Evolutionary conservation across 2,329 filamentous ascomycete genomes (phyloP).

Genomic region (Mollisiaceae sp.): DNA sequence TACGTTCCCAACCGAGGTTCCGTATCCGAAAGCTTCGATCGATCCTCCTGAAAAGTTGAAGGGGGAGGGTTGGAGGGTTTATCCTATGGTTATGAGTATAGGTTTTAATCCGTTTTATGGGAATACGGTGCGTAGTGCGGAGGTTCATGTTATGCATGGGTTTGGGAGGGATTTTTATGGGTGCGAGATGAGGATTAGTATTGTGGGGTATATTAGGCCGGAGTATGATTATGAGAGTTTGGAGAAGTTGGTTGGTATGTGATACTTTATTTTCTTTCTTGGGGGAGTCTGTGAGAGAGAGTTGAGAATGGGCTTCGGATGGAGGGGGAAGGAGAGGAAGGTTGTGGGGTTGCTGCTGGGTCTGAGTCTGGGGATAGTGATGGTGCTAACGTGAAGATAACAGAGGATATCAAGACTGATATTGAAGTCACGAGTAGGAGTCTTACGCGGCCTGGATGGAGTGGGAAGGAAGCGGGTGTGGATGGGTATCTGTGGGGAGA

Average conservation of each 20-base stretch:
- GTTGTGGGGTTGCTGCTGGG: too few species aligned
- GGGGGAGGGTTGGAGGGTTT: constrained; percentile 52
- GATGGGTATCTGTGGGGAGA: constrained; percentile 11
- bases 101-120: constrained; percentile 99
- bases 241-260: constrained; percentile 51
- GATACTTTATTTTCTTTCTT: background rate
- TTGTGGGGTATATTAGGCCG: constrained; percentile 86
- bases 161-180: constrained; percentile 88
- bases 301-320: background rate
- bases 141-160: constrained; percentile 84
- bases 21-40: constrained; percentile 40
- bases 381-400: background rate
- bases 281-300: background rate
- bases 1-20: constrained; percentile 20
- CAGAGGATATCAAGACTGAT: constrained; percentile 83
- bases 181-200: constrained; percentile 75
- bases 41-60: background rate
- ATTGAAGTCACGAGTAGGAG: constrained; percentile 81
- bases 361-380: background rate
- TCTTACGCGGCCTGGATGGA: constrained; percentile 69
- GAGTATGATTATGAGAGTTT: constrained; percentile 87
- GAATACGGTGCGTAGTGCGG: constrained; percentile 83
- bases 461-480: constrained; percentile 12
- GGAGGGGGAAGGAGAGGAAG: background rate
- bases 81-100: constrained; percentile 91